Conservation (phyloP, 1,284 basidiomycete species). For the Pterulicium gracile region DNA sequence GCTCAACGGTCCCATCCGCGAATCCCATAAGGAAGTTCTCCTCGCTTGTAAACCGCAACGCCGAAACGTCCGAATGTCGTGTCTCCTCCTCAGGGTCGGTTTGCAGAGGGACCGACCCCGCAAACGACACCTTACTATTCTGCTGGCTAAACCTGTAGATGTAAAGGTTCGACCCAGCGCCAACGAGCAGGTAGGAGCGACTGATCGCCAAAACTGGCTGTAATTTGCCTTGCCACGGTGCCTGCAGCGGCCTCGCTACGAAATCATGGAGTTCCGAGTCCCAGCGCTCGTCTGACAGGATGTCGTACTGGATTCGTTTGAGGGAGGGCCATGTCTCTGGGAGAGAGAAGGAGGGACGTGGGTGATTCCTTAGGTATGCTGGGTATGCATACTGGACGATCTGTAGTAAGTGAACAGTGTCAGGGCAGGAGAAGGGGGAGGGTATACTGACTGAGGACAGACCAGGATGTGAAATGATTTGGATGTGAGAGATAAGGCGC, state of each 20-base stretch:
- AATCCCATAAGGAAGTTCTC: neutral
- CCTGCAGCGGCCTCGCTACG: constrained; percentile 57
- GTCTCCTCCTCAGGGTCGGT: neutral
- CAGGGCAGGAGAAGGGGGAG: no score
- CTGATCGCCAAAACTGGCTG: constrained; percentile 53
- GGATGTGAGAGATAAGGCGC: constrained; percentile 32
- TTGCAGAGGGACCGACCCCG: neutral
- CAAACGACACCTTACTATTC: constrained; percentile 7
- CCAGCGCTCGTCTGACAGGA: constrained; percentile 48
- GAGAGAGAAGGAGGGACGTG: constrained; percentile 43
- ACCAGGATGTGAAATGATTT: constrained; percentile 2
- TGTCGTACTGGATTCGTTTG: constrained; percentile 40
- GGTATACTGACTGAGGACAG: constrained; percentile 6
- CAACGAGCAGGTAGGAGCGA: constrained; percentile 45
- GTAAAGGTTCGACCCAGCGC: constrained; percentile 47
- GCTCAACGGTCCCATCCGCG: neutral
- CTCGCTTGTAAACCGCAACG: neutral
- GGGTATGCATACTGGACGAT: constrained; percentile 53
- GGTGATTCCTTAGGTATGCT: constrained; percentile 34
- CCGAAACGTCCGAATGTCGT: neutral
- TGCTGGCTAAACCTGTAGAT: constrained; percentile 42
- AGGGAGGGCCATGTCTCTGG: constrained; percentile 38
- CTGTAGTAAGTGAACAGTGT: constrained; percentile 29
- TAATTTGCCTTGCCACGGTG: constrained; percentile 46
- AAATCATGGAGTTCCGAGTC: constrained; percentile 32